Evolutionary conservation across 805 yeast species (phyloP).

Genomic region (Pichia ethanolica): DNA sequence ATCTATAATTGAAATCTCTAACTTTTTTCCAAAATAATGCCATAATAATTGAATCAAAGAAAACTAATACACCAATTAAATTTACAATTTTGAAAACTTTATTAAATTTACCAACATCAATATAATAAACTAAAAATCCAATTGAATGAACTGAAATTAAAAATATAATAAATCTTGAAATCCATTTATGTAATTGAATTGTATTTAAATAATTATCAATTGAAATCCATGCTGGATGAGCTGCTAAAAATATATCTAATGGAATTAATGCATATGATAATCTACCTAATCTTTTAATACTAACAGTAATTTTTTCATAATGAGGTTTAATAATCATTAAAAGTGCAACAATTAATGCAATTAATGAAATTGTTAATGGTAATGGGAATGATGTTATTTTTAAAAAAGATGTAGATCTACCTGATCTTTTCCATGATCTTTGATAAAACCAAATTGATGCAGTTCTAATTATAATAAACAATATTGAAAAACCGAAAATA

Average conservation of each 20-base stretch:
- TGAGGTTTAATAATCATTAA: slow-evolving; percentile 21
- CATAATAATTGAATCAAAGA: slow-evolving; percentile 30
- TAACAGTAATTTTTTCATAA: slow-evolving; percentile 27
- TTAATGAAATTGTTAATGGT: not conserved
- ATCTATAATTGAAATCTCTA: slow-evolving; percentile 41
- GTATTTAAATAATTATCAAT: slow-evolving; percentile 45
- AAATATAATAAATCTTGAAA: slow-evolving; percentile 48
- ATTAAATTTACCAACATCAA: slow-evolving; percentile 25
- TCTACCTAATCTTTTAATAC: slow-evolving; percentile 55
- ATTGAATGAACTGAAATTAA: slow-evolving; percentile 43
- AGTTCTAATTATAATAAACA: slow-evolving; percentile 33
- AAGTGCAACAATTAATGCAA: not conserved
- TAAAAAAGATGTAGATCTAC: slow-evolving; percentile 30
- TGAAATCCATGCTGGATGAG: slow-evolving; percentile 48
- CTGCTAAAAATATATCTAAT: slow-evolving; percentile 45
- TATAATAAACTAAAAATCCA: slow-evolving; percentile 45
- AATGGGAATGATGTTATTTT: slow-evolving; percentile 23
- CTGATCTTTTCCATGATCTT: slow-evolving; percentile 31
- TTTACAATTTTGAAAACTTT: slow-evolving; percentile 36
- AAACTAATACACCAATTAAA: slow-evolving; percentile 44
- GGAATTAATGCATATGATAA: slow-evolving; percentile 52
- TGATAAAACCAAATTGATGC: slow-evolving; percentile 28
- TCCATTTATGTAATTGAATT: slow-evolving; percentile 61
- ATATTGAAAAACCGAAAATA: slow-evolving; percentile 34
- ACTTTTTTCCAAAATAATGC: slow-evolving; percentile 37